Conservation (phyloP, 1,284 basidiomycete species). For the Austroboletus novae-zelandiae region DNA sequence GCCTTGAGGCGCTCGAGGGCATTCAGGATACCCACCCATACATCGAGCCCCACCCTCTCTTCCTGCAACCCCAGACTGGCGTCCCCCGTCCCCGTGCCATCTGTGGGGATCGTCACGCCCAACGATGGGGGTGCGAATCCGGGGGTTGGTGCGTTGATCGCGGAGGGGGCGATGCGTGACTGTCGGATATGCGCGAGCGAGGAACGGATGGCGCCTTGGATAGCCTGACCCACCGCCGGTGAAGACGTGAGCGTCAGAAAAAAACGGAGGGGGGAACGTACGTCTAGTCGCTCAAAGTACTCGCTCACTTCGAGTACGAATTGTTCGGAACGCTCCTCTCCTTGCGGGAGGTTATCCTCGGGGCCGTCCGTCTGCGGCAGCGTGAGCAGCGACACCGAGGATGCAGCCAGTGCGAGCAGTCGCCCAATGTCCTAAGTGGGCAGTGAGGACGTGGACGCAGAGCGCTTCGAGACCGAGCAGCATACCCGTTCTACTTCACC, state of each 20-base stretch:
- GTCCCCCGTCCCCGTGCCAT: constrained; percentile 33
- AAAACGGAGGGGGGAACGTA: constrained; percentile 36
- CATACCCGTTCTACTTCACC: constrained; percentile 78
- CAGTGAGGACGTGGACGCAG: background rate
- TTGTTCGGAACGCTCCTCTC: constrained; percentile 77
- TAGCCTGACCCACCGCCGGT: constrained; percentile 42
- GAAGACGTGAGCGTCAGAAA: background rate
- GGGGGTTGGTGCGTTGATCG: constrained; percentile 71
- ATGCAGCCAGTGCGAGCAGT: constrained; percentile 68
- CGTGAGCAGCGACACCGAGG: constrained; percentile 72
- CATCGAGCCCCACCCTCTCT: constrained; percentile 68
- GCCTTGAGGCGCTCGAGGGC: constrained; percentile 62
- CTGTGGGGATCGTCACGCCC: constrained; percentile 67
- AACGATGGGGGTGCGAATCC: constrained; percentile 72
- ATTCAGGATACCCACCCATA: constrained; percentile 70
- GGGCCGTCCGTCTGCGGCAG: constrained; percentile 72
- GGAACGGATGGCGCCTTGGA: constrained; percentile 72
- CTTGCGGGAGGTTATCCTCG: constrained; percentile 65
- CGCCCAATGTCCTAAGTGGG: constrained; percentile 64
- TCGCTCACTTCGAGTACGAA: constrained; percentile 80
- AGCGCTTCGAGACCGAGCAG: constrained; percentile 4
- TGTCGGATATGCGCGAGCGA: constrained; percentile 77
- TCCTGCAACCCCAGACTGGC: constrained; percentile 68
- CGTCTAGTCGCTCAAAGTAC: constrained; percentile 79
- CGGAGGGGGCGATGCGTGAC: constrained; percentile 78